Base-by-base conservation (phyloP, 352 stramenopile species). In the Globisporangium mamillatum region DNA sequence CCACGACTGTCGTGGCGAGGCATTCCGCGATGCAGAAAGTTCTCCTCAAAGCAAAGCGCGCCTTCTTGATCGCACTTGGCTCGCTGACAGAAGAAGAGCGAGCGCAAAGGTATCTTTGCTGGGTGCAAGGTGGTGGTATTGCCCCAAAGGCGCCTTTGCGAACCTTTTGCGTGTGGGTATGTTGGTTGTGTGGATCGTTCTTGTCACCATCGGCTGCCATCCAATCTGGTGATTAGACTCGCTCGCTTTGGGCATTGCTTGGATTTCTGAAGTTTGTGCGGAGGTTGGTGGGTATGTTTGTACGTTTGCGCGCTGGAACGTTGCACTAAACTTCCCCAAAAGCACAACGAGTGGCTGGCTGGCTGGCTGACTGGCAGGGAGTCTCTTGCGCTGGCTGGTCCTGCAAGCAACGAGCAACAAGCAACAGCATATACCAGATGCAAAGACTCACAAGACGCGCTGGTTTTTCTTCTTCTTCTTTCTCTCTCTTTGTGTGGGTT, bases 401-500 rank as follows among this genome's bases (percentile, higher is more conserved):
- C 44, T 52, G 44, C 18, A 8, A 36, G 32, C 44, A 10, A 10
- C 16, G 8, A 60, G 14, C 27, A 60, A 20, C 14, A 50, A 9
- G 16, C 41, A 48, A 8, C 41, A 18, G 10, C 18, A 52, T 52
- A 7, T 18, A 52, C 18, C 16, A 50, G 18, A 20, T 9, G 32
- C 32, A 52, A 4, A 52, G 18, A 52, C 44, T 52, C 5, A 52
- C 44, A 52, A 52, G 44, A 52, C 18, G 44, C 44, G 44, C 44
- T n/a, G 16, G 41, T 8, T n/a, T 12, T 52, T 52, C 7, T 52
- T 52, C 44, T 60, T 60, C n/a, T 22, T 32, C 44, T 36, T 36
- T 61, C 36, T 61, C 56, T 61, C 56, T 61, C 29, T 50, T 62
- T 62, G 32, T 62, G 48, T 62, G 12, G 32, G 56, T 29, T 27